Base-by-base conservation (phyloP, 1,284 basidiomycete genomes). In the Polyporus tsugae region DNA sequence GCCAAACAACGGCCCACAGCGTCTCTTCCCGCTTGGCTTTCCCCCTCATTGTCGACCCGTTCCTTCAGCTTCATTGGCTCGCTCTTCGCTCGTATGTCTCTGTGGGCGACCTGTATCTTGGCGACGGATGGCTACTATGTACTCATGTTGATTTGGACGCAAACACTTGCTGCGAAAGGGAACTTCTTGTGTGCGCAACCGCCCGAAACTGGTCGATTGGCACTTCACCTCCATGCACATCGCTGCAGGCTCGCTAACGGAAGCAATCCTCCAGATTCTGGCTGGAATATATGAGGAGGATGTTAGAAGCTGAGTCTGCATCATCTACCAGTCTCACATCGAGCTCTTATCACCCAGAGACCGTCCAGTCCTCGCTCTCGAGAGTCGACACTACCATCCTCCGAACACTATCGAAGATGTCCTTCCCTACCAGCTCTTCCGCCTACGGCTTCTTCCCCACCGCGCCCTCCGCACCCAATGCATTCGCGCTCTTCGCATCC, bases 401-500 rank as follows among this genome's bases (percentile, higher is more conserved):
- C 22, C 46, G 22, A 25, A 25, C 9, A 11, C 46, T 11, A 5
- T 4, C n/a, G 22, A 49, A 49, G 22, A 25, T 49, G 46, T 49
- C 46, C 10, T 49, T 49, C 46, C 25, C 46, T 11, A 25, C 46
- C 46, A 49, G 22, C 22, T 4, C 46, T 10, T 4, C 46, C 7
- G 22, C 46, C 1, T 49, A 25, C 22, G 22, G 10, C 22, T 49
- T 49, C 46, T 49, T 49, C 46, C 68, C 72, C 69, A 62, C 70
- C 60, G 52, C 72, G 33, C 62, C 70, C 41, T 49, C 72, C 35
- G 62, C 74, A 19, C 72, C 71, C 15, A 71, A 74, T 57, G 73
- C 73, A 6, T 76, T 77, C 69, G 60, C 57, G 57, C 67, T 77
- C 52, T 76, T 75, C 72, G 15, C 72, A 5, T 55, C 70, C 53